phyloP scores from a whole-genome alignment of 2,329 filamentous ascomycete species.

The Botrytis fragariae region DNA sequence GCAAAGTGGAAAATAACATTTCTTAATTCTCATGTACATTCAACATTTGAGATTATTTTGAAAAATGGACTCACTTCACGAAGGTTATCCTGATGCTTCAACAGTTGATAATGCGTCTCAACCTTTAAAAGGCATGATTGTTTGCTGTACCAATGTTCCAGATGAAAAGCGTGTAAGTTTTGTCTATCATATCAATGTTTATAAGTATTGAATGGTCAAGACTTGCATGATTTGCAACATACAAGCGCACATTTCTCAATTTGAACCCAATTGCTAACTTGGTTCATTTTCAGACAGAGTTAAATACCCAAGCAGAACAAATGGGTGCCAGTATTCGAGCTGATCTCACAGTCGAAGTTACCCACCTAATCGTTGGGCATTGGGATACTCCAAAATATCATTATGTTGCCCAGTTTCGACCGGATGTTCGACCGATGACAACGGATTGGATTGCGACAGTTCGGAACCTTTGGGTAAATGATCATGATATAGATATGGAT shows the following conservation, averaged over 20 bases:
- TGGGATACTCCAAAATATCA: slow-evolving; percentile 91
- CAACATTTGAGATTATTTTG: background rate
- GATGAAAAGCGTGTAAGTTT: slow-evolving; percentile 70
- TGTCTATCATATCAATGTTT: background rate
- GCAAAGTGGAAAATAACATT: slow-evolving; percentile 16
- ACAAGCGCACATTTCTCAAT: background rate
- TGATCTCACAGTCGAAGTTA: slow-evolving; percentile 93
- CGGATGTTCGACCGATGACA: slow-evolving; percentile 79
- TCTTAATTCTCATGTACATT: slow-evolving; percentile 9
- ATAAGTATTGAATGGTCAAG: background rate
- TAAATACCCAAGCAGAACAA: slow-evolving; percentile 65
- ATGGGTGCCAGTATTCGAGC: slow-evolving; percentile 87
- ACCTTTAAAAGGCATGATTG: slow-evolving; percentile 66
- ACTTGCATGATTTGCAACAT: background rate
- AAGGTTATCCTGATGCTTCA: background rate
- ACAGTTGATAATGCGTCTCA: slow-evolving; percentile 25
- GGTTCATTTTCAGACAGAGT: slow-evolving; percentile 44
- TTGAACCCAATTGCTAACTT: slow-evolving; percentile 8
- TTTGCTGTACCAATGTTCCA: slow-evolving; percentile 85
- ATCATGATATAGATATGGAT: slow-evolving; percentile 69
- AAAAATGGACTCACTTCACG: slow-evolving; percentile 5
- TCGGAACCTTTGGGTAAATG: slow-evolving; percentile 74
- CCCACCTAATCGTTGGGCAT: slow-evolving; percentile 87
- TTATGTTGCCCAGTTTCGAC: slow-evolving; percentile 86
- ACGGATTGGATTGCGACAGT: slow-evolving; percentile 84